phyloP scores from a whole-genome alignment of 352 stramenopile species.

The Phytophthora fragariaefolia region DNA sequence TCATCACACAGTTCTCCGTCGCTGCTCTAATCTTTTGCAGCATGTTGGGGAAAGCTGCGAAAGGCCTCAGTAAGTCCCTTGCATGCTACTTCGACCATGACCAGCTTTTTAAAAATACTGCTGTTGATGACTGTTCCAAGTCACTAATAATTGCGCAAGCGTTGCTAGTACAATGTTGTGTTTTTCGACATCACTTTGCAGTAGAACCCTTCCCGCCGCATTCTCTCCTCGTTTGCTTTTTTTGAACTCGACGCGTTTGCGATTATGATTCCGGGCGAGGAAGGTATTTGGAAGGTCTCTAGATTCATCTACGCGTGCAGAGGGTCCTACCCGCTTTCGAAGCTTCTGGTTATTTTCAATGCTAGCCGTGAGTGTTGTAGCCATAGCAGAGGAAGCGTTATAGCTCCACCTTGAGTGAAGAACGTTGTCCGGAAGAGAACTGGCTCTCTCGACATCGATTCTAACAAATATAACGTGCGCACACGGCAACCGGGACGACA shows the following conservation, averaged over 20 bases:
- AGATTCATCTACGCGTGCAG: not conserved
- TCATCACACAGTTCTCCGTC: not conserved
- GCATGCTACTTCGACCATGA: slow-evolving; percentile 7
- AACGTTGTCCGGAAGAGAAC: not conserved
- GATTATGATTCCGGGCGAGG: not conserved
- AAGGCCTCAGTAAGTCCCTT: not conserved
- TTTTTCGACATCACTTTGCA: slow-evolving; percentile 13
- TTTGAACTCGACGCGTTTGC: not conserved
- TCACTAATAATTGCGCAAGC: not conserved
- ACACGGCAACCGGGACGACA: slow-evolving; percentile 2
- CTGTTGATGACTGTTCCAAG: slow-evolving; percentile 2
- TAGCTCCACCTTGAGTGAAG: not conserved
- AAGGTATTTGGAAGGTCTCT: not conserved
- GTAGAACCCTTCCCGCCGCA: not conserved
- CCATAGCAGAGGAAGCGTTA: not conserved
- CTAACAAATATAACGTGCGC: not conserved
- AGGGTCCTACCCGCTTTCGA: not conserved
- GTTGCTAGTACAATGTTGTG: slow-evolving; percentile 1
- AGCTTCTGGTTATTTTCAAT: not conserved
- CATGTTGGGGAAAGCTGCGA: not conserved
- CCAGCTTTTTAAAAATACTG: slow-evolving; percentile 12
- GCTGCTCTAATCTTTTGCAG: not conserved
- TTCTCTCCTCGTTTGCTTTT: not conserved
- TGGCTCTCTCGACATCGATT: not conserved
- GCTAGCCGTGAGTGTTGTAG: not conserved